These are phyloP conservation scores for Plasmodium sp. DNA, from an alignment of 169 alveolate species.

Conservation along the genomic window DNA sequence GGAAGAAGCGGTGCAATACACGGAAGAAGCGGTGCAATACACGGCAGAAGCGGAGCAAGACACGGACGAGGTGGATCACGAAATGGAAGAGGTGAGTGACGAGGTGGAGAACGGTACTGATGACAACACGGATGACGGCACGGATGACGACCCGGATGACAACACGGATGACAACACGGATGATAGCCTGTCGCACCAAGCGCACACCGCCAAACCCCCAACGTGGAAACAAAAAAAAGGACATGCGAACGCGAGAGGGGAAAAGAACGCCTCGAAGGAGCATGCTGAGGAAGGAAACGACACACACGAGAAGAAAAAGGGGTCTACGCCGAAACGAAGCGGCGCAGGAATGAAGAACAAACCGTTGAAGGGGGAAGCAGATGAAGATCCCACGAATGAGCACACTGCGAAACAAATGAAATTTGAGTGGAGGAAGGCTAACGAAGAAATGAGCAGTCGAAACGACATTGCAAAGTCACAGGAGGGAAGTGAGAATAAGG, in stretches of 20 bases:
- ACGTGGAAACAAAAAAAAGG: background rate
- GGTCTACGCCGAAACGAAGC: background rate
- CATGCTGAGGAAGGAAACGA: background rate
- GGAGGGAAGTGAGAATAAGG: slow-evolving; percentile 4
- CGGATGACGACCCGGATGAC: no score
- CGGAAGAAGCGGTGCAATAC: background rate
- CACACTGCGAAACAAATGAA: slow-evolving; percentile 43
- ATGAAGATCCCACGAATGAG: slow-evolving; percentile 23
- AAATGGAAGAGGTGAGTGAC: background rate
- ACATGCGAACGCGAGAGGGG: background rate
- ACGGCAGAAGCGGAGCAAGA: slow-evolving; percentile 10
- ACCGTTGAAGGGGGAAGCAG: background rate
- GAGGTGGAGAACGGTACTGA: background rate
- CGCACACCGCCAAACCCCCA: background rate
- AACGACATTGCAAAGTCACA: background rate
- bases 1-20: slow-evolving; percentile 1
- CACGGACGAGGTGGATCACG: slow-evolving; percentile 7
- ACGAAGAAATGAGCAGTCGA: background rate
- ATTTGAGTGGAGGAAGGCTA: slow-evolving; percentile 68
- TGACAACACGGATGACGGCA: background rate
- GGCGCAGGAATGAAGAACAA: background rate
- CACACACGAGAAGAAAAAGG: background rate
- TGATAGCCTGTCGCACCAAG: background rate
- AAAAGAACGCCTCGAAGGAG: background rate
- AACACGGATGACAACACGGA: background rate